Evolutionary conservation across 495 filamentous ascomycete genomes (phyloP), one percentile per base, ranked within the genome.

Genomic region (Elaphomyces granulatus): DNA sequence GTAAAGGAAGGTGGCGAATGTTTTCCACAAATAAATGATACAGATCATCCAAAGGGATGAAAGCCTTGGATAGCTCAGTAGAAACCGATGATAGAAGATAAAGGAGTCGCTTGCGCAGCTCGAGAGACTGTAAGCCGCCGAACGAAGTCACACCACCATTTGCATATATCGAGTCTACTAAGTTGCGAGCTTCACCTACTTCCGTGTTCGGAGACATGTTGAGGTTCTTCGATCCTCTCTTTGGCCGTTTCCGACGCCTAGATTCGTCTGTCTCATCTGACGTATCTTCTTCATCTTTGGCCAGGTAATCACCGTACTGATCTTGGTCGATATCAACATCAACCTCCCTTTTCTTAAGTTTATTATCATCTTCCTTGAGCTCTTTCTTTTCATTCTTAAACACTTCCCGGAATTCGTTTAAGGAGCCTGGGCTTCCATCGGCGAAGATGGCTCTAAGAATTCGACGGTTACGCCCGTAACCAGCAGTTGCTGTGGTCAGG

Each of bases 1-100:
- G 69, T 0, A 87, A 65, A 0, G 83, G 74, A 2, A 87, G 66
- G 18, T 66, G 66, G 14, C 75, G 70, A 15, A 90, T 67, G 41
- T 72, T 71, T 30, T 79, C 74, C 37, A 72, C 68, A 43, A 78
- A 80, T 15, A 68, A 59, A 41, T 80, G 69, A 58, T 85, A 87
- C 44, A 92, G 72, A 4, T 75, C 71, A 1, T 59, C 55, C 0
- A 70, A 48, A 15, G 56, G 34, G 15, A 67, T 65, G 44, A 79
- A 77, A n/a, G 58, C 46, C 1, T 52, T 21, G 1, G 63, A 58
- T 3, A 71, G 43, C 2, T 32, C 43, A 36, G 50, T 40, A 1
- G 68, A 67, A 28, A 83, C 65, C 16, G 55, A 56, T 9, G 67
- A 63, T 20, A 77, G 59, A 49, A 74, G 55, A 18, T 51, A 63